phyloP scores from a whole-genome alignment of 768 basidiomycete genomes.

The Infundibulicybe gibba region DNA sequence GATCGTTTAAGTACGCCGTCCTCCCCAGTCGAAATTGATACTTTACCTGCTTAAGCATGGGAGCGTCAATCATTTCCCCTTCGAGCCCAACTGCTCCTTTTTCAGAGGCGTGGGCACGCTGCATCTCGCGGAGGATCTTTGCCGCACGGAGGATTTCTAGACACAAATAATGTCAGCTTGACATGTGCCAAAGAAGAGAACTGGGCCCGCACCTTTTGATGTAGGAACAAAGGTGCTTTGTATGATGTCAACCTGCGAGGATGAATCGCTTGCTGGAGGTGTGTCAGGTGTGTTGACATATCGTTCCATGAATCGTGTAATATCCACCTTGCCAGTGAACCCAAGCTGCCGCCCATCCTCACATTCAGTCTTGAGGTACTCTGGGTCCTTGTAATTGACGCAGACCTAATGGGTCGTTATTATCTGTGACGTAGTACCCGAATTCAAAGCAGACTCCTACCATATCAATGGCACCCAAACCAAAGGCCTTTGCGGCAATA shows the following conservation, averaged over 20 bases:
- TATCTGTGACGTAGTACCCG: background rate
- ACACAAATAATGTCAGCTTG: background rate
- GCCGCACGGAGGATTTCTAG: slow-evolving; percentile 76
- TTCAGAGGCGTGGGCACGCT: slow-evolving; percentile 44
- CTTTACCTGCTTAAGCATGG: slow-evolving; percentile 82
- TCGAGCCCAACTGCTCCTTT: slow-evolving; percentile 76
- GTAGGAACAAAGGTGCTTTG: slow-evolving; percentile 80
- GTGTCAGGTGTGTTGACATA: too few relatives aligned
- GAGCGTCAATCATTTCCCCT: slow-evolving; percentile 87
- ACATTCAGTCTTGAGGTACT: slow-evolving; percentile 71
- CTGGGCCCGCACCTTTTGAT: slow-evolving; percentile 37
- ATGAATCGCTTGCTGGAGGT: slow-evolving; percentile 86
- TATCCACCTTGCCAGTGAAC: slow-evolving; percentile 81
- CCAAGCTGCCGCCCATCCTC: slow-evolving; percentile 78
- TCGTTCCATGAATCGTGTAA: background rate
- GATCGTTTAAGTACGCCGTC: background rate
- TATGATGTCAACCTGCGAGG: slow-evolving; percentile 73
- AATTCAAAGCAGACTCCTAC: slow-evolving; percentile 29
- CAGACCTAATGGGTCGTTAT: slow-evolving; percentile 55
- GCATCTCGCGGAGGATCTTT: slow-evolving; percentile 67
- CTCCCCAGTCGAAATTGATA: background rate
- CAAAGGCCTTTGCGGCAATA: slow-evolving; percentile 78
- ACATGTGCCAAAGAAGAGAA: slow-evolving; percentile 3
- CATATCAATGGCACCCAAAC: slow-evolving; percentile 88
- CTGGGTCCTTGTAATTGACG: slow-evolving; percentile 76